Conservation (phyloP, 495 filamentous ascomycete genomes). For the Aspergillus carlsbadensis region DNA sequence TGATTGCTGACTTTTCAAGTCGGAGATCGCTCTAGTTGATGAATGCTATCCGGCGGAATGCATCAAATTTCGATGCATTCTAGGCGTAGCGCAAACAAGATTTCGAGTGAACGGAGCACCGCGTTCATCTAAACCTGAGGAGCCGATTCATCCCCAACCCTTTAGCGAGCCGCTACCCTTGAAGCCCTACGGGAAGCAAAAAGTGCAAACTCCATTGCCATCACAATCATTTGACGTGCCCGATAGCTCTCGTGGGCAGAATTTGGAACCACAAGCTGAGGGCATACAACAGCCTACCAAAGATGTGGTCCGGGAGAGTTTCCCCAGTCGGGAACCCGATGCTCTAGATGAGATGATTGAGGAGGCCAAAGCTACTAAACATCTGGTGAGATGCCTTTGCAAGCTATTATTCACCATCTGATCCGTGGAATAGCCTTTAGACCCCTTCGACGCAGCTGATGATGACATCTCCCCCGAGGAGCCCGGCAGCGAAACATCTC, state of each 20-base stretch:
- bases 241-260: not conserved
- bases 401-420: not conserved
- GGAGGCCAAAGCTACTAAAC: conserved; percentile 50
- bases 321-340: conserved; percentile 32
- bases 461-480: conserved; percentile 21
- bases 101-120: conserved; percentile 57
- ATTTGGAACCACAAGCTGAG: not conserved
- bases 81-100: conserved; percentile 56
- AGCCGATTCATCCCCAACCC: not conserved
- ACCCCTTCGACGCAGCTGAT: conserved; percentile 30
- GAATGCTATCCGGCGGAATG: conserved; percentile 81
- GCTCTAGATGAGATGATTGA: conserved; percentile 59
- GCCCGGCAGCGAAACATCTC: conserved; percentile 23
- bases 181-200: conserved; percentile 28
- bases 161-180: conserved; percentile 22
- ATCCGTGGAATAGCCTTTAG: conserved; percentile 37
- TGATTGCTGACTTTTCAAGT: conserved; percentile 39
- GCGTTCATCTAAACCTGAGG: conserved; percentile 4
- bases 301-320: not conserved
- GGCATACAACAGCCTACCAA: not conserved
- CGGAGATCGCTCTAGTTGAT: conserved; percentile 61
- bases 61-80: conserved; percentile 55
- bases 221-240: conserved; percentile 12
- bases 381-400: conserved; percentile 45
- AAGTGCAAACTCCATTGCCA: conserved; percentile 16